Base-by-base conservation (phyloP, 1,284 basidiomycete genomes). In the Microstroma glucosiphilum region DNA sequence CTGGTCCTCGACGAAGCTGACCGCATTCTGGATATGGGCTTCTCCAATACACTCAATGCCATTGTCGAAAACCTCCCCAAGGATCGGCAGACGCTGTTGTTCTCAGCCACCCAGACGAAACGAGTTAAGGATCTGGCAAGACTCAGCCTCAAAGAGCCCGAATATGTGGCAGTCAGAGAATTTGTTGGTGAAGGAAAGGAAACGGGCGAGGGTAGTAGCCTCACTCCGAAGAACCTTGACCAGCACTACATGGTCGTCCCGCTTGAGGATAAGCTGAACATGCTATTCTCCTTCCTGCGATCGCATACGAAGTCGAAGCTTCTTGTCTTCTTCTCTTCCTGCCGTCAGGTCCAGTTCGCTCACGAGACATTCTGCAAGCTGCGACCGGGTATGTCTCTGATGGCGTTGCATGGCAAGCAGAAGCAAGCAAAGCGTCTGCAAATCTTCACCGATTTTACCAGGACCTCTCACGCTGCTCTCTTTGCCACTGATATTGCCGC, bases 1-100 rank as follows among this genome's bases (percentile, higher is more conserved):
- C 86, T 98, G n/a, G 92, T 97, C 1, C 86, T 98, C 19, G 93
- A 98, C 77, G 93, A 98, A 83, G 93, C 93, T 1, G 93, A 98
- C 78, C 87, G 94, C 40, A 91, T 96, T 59, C 85, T 97, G 26
- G 94, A 97, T 79, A 91, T 97, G 89, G 94, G 93, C 15, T 97
- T 97, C 81, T 83, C 89, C 9, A 87, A 88, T 40, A 92, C 92
- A 0, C 83, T 97, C 1, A 87, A 92, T 41, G 94, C 94, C 0
- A 88, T 97, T 61, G 84, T 98, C 19, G 86, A 87, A 1, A 92
- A 97, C 79, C 86, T 93, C 6, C 77, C 77, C 11, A 67, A 69
- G 21, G 54, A 59, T 17, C 61, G 79, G 70, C 93, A 97, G 82
- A 96, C 93, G 1, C 84, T 97, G 23, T 86, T 98, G 57, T 98